Evolutionary conservation across 2,329 filamentous ascomycete species (phyloP), one percentile per base, ranked within the genome.

Genomic region (Neurospora sp.): DNA sequence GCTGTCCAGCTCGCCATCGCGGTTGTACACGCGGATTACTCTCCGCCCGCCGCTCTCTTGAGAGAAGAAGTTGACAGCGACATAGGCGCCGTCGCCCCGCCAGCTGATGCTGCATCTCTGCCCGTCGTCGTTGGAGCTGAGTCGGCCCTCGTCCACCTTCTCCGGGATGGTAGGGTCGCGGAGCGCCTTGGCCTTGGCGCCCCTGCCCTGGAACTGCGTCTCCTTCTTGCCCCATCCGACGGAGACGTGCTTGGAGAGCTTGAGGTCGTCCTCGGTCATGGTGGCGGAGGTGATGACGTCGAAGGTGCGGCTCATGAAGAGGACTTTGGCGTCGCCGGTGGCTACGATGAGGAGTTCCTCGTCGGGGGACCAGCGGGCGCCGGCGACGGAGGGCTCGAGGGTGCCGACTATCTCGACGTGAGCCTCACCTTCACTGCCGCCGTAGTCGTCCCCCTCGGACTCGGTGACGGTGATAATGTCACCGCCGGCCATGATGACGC

Each of bases 151-250:
- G 76, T 98, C 96, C 19, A 97, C 87, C 78, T 90, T 92, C 78
- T 98, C 94, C 0, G 96, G 96, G 74, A 99, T 92, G 10, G 96
- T 99, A 17, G 96, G 96, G 79, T 99, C 96, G 69, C 93, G 88
- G 73, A 98, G 83, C 23, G 93, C 93, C 81, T 89, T 89, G 68
- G 93, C 94, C 81, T 89, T 89, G 70, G 94, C 95, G 72, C 94
- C 89, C 76, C 92, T 93, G 68, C 96, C 96, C 77, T 97, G 92
- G 79, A 99, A 99, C 79, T 99, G 96, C 0, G 96, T 99, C 81
- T 99, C 96, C 78, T 92, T 93, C 83, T 98, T 98, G 71, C 96
- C 96, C 96, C 96, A 99, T 67, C 96, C 96, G 28, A 99, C 95
- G 23, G 93, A 96, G 70, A 97, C 96, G 82, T 97, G 94, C 79